Conservation (phyloP, 257 asterid genomes). For the Ehretia macrophylla region DNA sequence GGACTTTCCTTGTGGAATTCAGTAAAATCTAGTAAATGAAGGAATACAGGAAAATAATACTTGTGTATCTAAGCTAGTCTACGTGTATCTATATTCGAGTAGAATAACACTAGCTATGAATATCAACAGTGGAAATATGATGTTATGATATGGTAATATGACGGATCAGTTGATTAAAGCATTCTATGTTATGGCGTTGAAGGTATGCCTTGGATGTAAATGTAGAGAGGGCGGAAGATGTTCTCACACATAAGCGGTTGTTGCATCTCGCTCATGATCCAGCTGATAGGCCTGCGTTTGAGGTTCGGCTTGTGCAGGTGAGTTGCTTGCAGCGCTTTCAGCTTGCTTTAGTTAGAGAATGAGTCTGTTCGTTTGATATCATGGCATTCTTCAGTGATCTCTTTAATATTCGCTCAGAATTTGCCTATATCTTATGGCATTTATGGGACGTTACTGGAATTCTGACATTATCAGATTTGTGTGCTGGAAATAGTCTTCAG, state of each 20-base stretch:
- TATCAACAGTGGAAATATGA: neutral
- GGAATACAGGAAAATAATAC: neutral
- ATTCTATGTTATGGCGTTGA: slow-evolving; percentile 19
- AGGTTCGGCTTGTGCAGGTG: slow-evolving; percentile 97
- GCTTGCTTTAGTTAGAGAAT: neutral
- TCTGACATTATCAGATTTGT: neutral
- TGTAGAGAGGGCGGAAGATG: slow-evolving; percentile 93
- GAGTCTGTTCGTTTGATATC: neutral
- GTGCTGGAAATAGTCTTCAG: neutral
- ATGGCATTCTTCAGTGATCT: neutral
- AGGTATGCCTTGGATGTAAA: slow-evolving; percentile 98
- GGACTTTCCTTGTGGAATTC: too few relatives aligned
- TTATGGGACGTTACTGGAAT: neutral
- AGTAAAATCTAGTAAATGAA: neutral
- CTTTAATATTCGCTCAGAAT: neutral
- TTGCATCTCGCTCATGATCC: slow-evolving; percentile 86
- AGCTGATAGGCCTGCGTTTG: slow-evolving; percentile 81
- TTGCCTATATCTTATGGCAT: neutral
- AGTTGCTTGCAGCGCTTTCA: slow-evolving; percentile 1
- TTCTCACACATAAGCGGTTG: slow-evolving; percentile 77
- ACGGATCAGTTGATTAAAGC: slow-evolving; percentile 18
- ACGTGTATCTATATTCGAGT: neutral
- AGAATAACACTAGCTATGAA: neutral
- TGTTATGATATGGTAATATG: slow-evolving; percentile 1
- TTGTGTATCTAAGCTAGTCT: too few relatives aligned